Evolutionary conservation across 441 rosid species (phyloP), one percentile per base, ranked within the genome.

Genomic region (Cnidoscolus chayamansa): DNA sequence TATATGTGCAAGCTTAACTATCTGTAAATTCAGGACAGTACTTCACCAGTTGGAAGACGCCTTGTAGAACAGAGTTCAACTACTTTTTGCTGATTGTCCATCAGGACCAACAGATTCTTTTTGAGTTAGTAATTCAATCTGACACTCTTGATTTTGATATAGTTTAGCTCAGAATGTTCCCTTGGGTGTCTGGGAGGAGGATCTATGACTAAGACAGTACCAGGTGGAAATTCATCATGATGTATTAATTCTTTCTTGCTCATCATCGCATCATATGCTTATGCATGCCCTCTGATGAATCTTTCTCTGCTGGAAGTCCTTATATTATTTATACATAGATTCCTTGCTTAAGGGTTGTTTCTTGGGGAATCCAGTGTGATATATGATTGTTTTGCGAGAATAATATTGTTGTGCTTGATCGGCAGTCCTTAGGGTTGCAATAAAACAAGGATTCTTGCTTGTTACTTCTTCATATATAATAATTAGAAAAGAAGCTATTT

Each of bases 21-120:
- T 49, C 15, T 2, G 53, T 12, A 2, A 15, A 11, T 49, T 49
- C 13, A 4, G 0, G 3, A 0, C 25, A 10, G 16, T 12, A 12
- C 53, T 1, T 49, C n/a, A 49, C 37, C 4, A 35, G 37, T 35
- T 35, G 4, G 37, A 35, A 35, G 37, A 35, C 37, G 4, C 37
- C 2, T 35, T 35, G 37, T 35, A 35, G 4, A 35, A 35, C 37
- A 35, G 4, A 35, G 37, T 35, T 35, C 37, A 35, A 35, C 37
- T 35, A 35, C 2, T 35, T 35, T 79, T 86, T 0, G 55, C 80
- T 10, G 55, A 47, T 16, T 76, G 85, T 63, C 79, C 84, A 4
- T 47, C 75, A 17, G 78, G 71, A 75, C 40, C 77, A 48, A 70
- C 80, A 70, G 54, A 57, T 20, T 55, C 80, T 62, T 72, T 80